phyloP scores from a whole-genome alignment of 2,329 filamentous ascomycete genomes.

The Exophiala sp. region DNA sequence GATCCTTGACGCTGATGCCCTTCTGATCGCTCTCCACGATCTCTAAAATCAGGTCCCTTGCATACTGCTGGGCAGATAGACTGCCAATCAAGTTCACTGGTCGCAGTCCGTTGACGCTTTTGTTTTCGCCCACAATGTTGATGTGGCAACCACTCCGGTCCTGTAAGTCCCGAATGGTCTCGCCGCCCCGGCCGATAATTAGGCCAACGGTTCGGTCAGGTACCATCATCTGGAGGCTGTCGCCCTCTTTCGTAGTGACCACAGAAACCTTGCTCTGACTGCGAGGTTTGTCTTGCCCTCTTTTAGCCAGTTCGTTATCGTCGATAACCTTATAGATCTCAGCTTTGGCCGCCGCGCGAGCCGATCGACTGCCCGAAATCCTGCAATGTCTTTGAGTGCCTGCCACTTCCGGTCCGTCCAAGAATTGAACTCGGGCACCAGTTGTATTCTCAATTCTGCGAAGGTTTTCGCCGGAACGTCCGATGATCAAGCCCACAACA shows the following conservation, averaged over 20 bases:
- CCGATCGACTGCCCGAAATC: slow-evolving; percentile 67
- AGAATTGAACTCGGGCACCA: slow-evolving; percentile 78
- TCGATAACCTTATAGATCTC: slow-evolving; percentile 85
- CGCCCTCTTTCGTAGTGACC: slow-evolving; percentile 59
- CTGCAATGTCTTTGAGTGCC: slow-evolving; percentile 76
- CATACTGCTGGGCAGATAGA: slow-evolving; percentile 64
- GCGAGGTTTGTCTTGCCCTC: slow-evolving; percentile 26
- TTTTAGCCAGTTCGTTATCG: slow-evolving; percentile 62
- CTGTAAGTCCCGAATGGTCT: slow-evolving; percentile 88
- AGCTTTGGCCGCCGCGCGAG: slow-evolving; percentile 69
- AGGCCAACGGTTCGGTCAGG: slow-evolving; percentile 86
- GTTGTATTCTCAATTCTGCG: slow-evolving; percentile 78
- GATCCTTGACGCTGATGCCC: slow-evolving; percentile 31
- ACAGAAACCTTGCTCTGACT: slow-evolving; percentile 22
- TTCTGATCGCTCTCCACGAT: slow-evolving; percentile 79
- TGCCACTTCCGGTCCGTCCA: slow-evolving; percentile 65
- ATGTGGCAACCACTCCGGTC: slow-evolving; percentile 91
- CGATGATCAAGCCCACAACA: slow-evolving; percentile 84
- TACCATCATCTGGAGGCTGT: slow-evolving; percentile 88
- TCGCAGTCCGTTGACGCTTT: slow-evolving; percentile 82
- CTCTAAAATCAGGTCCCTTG: slow-evolving; percentile 84
- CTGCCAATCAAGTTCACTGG: slow-evolving; percentile 87
- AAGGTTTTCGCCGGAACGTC: slow-evolving; percentile 81
- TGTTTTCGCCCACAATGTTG: slow-evolving; percentile 89
- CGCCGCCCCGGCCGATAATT: slow-evolving; percentile 88